These are phyloP conservation scores for Stellera chamaejasme DNA, from an alignment of 345 rosid genomes.

Conservation along the genomic window DNA sequence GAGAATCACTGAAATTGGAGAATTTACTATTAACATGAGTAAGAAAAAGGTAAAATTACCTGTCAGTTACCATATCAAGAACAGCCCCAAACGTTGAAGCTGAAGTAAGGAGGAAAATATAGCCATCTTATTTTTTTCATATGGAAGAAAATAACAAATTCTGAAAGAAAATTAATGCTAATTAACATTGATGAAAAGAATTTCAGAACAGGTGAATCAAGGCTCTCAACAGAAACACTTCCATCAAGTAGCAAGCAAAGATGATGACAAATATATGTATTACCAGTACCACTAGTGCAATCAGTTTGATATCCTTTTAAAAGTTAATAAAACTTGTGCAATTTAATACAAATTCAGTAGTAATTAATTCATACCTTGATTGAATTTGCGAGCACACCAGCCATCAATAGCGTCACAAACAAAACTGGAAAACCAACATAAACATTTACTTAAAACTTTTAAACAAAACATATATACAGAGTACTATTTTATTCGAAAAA, in stretches of 20 bases:
- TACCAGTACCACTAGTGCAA: too few relatives aligned
- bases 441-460: background rate
- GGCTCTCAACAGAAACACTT: too few relatives aligned
- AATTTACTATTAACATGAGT: background rate
- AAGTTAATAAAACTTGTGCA: background rate
- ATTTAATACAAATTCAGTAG: background rate
- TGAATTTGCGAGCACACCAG: constrained; percentile 93
- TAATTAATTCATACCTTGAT: constrained; percentile 55
- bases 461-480: too few relatives aligned
- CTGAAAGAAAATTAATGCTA: background rate
- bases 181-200: too few relatives aligned
- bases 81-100: constrained; percentile 98
- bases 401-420: constrained; percentile 92
- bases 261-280: background rate
- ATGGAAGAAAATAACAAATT: constrained; percentile 13
- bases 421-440: constrained; percentile 45
- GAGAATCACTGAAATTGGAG: background rate
- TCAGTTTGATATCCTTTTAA: too few relatives aligned
- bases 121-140: too few relatives aligned
- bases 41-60: constrained; percentile 28
- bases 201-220: too few relatives aligned
- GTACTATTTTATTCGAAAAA: background rate
- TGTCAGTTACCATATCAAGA: constrained; percentile 93
- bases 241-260: too few relatives aligned
- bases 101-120: constrained; percentile 24